phyloP scores from a whole-genome alignment of 2,329 filamentous ascomycete genomes.

The Leptographium lundbergii region DNA sequence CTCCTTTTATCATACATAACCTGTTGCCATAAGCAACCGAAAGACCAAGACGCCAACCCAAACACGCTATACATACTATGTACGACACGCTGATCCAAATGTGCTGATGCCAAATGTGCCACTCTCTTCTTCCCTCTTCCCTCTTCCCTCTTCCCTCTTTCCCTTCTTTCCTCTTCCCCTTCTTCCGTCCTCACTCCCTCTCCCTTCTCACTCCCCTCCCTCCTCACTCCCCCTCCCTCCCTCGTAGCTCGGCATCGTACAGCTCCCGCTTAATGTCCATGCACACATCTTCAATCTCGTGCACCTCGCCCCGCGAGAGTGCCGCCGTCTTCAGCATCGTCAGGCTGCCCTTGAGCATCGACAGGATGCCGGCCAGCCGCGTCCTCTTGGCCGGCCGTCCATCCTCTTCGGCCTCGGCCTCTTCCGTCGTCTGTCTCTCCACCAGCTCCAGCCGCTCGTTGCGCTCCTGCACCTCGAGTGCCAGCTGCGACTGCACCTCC shows the following conservation, averaged over 20 bases:
- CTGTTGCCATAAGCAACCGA: too few species aligned
- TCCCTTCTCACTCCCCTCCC: not conserved
- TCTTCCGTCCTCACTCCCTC: not conserved
- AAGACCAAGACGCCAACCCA: too few species aligned
- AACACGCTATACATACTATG: too few species aligned
- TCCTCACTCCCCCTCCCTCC: conserved; percentile 20
- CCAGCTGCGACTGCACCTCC: conserved; percentile 19
- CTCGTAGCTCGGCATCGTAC: conserved; percentile 55
- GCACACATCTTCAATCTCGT: conserved; percentile 63
- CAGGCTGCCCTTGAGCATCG: conserved; percentile 41
- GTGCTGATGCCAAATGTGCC: too few species aligned
- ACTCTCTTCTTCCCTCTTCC: too few species aligned
- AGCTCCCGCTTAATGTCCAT: conserved; percentile 67
- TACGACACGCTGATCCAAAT: too few species aligned
- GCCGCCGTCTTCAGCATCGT: conserved; percentile 44
- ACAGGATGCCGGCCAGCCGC: conserved; percentile 36
- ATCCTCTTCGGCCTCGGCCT: conserved; percentile 1
- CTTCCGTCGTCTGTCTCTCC: conserved; percentile 4
- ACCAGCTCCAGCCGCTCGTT: conserved; percentile 9
- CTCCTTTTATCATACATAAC: too few species aligned
- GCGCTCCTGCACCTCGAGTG: conserved; percentile 10
- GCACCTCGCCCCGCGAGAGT: conserved; percentile 52
- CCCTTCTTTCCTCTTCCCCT: too few species aligned
- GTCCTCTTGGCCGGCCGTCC: conserved; percentile 14
- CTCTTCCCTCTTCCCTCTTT: too few species aligned